These are phyloP conservation scores for Penicillium silybi DNA, from an alignment of 495 filamentous ascomycete genomes.

Conservation along the genomic window DNA sequence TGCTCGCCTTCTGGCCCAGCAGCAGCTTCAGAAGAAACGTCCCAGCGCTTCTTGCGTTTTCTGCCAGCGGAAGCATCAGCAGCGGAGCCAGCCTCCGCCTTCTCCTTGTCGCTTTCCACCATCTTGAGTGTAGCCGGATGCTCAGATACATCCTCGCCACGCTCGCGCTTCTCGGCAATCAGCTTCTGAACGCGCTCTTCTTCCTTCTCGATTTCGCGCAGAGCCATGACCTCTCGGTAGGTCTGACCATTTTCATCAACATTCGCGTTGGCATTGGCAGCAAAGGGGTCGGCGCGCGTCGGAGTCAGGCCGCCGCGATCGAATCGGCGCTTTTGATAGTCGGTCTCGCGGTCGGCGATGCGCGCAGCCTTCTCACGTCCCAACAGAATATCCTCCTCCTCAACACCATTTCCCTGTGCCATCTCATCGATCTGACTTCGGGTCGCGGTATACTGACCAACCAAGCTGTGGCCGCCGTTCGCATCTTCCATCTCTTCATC, in stretches of 20 bases:
- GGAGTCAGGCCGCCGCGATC: conserved; percentile 78
- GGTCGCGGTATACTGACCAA: conserved; percentile 96
- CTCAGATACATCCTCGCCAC: conserved; percentile 56
- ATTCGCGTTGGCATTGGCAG: conserved; percentile 66
- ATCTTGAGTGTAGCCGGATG: conserved; percentile 68
- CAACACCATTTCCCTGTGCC: conserved; percentile 74
- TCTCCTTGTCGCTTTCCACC: conserved; percentile 64
- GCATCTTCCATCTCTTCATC: conserved; percentile 82
- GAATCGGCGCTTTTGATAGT: conserved; percentile 95
- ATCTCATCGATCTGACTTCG: conserved; percentile 91
- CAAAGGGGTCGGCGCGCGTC: conserved; percentile 84
- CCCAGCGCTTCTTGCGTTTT: conserved; percentile 95
- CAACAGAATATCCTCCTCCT: conserved; percentile 87
- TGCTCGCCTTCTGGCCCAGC: conserved; percentile 31
- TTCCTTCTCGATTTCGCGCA: conserved; percentile 87
- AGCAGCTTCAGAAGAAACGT: conserved; percentile 56
- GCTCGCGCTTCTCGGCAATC: conserved; percentile 70
- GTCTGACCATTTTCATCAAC: conserved; percentile 66
- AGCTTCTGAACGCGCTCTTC: conserved; percentile 81
- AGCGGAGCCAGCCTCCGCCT: conserved; percentile 64
- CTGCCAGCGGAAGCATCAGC: conserved; percentile 56
- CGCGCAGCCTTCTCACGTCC: conserved; percentile 84
- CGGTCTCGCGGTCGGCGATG: conserved; percentile 89
- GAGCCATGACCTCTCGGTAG: conserved; percentile 89
- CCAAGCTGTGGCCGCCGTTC: conserved; percentile 70